A percentile compares a stretch with the other conserved stretches of the same genome.
Evolutionary conservation across 805 yeast genomes (phyloP).

Genomic region (Blastobotrys terrestris): DNA sequence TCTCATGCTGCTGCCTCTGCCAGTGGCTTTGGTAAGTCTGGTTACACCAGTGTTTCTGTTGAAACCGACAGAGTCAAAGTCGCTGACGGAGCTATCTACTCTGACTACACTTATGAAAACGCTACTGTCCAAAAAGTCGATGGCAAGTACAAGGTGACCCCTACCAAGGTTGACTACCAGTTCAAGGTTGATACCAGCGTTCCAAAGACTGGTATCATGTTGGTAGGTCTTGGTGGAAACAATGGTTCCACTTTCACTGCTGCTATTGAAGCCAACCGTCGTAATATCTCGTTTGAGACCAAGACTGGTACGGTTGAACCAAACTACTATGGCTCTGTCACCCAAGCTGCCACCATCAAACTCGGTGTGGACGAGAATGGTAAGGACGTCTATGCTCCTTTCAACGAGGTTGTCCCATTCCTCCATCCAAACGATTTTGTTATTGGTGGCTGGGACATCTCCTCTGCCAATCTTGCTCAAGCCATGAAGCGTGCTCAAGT

Average conservation of each 20-base stretch:
- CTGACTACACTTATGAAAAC: slow-evolving; percentile 67
- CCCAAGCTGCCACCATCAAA: slow-evolving; percentile 86
- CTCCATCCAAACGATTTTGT: slow-evolving; percentile 85
- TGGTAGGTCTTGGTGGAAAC: slow-evolving; percentile 96
- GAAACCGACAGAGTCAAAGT: slow-evolving; percentile 47
- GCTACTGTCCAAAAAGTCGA: slow-evolving; percentile 55
- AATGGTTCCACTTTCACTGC: slow-evolving; percentile 90
- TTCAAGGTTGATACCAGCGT: slow-evolving; percentile 77
- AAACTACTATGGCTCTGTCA: slow-evolving; percentile 90
- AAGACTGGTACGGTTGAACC: slow-evolving; percentile 71
- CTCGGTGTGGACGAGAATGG: slow-evolving; percentile 80
- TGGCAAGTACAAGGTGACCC: slow-evolving; percentile 60
- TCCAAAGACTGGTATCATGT: slow-evolving; percentile 81
- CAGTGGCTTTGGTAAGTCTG: slow-evolving; percentile 31
- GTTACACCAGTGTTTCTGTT: slow-evolving; percentile 45
- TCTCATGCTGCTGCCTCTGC: slow-evolving; percentile 24
- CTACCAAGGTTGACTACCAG: slow-evolving; percentile 65
- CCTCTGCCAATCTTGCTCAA: slow-evolving; percentile 57
- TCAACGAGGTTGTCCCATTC: slow-evolving; percentile 83
- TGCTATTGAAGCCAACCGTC: slow-evolving; percentile 77
- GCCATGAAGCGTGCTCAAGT: slow-evolving; percentile 86
- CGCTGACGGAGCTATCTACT: slow-evolving; percentile 42
- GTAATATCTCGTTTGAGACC: slow-evolving; percentile 69
- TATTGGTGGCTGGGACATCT: slow-evolving; percentile 94
- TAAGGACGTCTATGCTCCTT: slow-evolving; percentile 86